A percentile compares a stretch with the other conserved stretches of the same genome.
Evolutionary conservation across 2,329 filamentous ascomycete species (phyloP).

Genomic region (Penicillium sp.): DNA sequence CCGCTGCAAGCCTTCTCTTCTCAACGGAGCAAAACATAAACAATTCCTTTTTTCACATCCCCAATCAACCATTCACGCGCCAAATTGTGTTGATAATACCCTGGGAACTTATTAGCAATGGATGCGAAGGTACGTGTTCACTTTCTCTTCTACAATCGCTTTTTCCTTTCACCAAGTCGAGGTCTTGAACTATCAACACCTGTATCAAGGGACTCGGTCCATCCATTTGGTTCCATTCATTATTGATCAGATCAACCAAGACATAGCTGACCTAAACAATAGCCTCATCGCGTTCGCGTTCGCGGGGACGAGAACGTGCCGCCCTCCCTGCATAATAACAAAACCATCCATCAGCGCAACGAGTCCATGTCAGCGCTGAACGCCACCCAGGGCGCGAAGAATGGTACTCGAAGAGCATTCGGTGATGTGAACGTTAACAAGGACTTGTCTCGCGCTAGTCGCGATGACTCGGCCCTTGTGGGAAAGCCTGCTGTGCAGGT

Average conservation of each 20-base stretch:
- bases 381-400: constrained; percentile 58
- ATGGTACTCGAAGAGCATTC: constrained; percentile 72
- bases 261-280: constrained; percentile 9
- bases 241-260: constrained; percentile 5
- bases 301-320: constrained; percentile 68
- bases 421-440: constrained; percentile 75
- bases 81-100: constrained; percentile 1
- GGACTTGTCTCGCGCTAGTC: constrained; percentile 40
- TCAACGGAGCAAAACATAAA: constrained; percentile 29
- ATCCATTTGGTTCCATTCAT: neutral
- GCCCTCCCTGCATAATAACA: constrained; percentile 51
- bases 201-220: neutral
- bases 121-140: constrained; percentile 43
- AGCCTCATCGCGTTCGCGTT: constrained; percentile 71
- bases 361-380: constrained; percentile 72
- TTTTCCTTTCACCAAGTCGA: neutral
- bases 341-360: constrained; percentile 72
- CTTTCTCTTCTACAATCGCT: constrained; percentile 5
- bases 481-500: constrained; percentile 49
- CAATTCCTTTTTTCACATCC: constrained; percentile 16
- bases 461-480: constrained; percentile 58
- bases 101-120: constrained; percentile 33
- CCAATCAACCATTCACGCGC: constrained; percentile 4
- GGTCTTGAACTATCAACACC: neutral
- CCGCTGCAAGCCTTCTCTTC: constrained; percentile 9